Evolutionary conservation across 2,329 filamentous ascomycete genomes (phyloP), one percentile per base, ranked within the genome.

Genomic region (Trichoderma simmonsii): DNA sequence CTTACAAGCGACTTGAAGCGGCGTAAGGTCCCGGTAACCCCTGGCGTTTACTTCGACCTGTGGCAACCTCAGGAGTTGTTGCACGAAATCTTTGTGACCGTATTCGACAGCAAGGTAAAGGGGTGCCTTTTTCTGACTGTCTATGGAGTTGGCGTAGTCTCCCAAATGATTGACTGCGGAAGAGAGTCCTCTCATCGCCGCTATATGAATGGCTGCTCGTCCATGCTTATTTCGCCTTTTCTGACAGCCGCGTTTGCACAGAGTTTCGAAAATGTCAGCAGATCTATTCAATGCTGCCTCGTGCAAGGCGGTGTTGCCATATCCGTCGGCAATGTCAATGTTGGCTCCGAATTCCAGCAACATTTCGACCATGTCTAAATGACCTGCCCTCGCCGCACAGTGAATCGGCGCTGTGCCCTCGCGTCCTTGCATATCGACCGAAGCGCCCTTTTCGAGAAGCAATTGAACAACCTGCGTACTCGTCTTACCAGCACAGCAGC

Each of bases 341-440:
- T 21, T 32, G 28, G 51, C 51, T 39, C 61, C 51, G n/a, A 7
- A 56, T 26, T 66, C 34, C 24, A 57, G 51, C 28, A 39, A 28
- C 9, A 28, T 30, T 14, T 56, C 6, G 48, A 34, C 34, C 8
- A 21, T 56, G 3, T 36, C 8, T 5, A n/a, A 18, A 6, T 51
- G 26, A 3, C 60, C 60, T 14, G 8, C 43, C 18, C 4, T 24
- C 21, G 59, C 68, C 4, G 60, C 68, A 43, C 68, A 71, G 6
- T 71, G 68, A 18, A 71, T 28, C 11, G 68, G 59, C 2, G 68
- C 30, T 28, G 48, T 36, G 3, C 68, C 68, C 12, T 71, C 68
- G 26, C 30, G 39, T 1, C 60, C 60, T 43, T 64, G 68, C 1
- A 21, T 3, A 30, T 48, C 24, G 4, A 54, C 26, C 18, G 21